These are phyloP conservation scores for Tolypocladium ophioglossoides DNA, from an alignment of 2,329 filamentous ascomycete genomes.

Conservation along the genomic window DNA sequence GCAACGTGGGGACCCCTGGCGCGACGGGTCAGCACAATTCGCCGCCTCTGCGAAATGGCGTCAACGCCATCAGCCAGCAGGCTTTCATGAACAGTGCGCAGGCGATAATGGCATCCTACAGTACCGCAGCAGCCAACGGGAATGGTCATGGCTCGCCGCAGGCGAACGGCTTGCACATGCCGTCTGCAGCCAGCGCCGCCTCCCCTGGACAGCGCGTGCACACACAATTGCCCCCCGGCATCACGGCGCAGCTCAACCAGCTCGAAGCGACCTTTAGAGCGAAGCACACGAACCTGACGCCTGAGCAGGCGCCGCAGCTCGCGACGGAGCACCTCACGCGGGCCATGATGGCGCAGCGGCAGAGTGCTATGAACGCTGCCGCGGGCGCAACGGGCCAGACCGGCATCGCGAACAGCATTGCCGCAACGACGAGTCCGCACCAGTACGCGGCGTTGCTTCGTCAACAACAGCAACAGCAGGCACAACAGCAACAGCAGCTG, in stretches of 20 bases:
- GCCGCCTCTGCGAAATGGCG: constrained; percentile 30
- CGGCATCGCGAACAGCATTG: constrained; percentile 36
- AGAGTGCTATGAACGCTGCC: constrained; percentile 45
- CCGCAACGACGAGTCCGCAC: constrained; percentile 40
- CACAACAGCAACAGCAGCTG: constrained; percentile 17
- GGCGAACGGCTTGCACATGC: constrained; percentile 35
- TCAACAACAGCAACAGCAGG: constrained; percentile 42
- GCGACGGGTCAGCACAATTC: constrained; percentile 30
- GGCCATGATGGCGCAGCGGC: constrained; percentile 36
- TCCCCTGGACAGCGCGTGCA: constrained; percentile 32
- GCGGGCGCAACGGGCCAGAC: constrained; percentile 38
- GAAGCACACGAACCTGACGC: constrained; percentile 39
- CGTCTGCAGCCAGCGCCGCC: constrained; percentile 27
- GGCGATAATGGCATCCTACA: constrained; percentile 41
- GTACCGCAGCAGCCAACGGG: constrained; percentile 24
- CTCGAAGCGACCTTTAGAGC: constrained; percentile 41
- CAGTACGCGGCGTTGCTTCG: constrained; percentile 49
- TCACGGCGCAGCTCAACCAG: constrained; percentile 37
- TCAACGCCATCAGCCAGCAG: constrained; percentile 39
- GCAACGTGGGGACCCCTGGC: constrained; percentile 20
- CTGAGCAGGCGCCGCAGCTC: constrained; percentile 38
- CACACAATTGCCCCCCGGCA: constrained; percentile 33
- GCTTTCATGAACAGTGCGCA: constrained; percentile 42
- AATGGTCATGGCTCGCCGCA: constrained; percentile 33
- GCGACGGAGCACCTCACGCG: constrained; percentile 40